These are phyloP conservation scores for Phialemoniopsis sp. DNA, from an alignment of 2,329 filamentous ascomycete species.

Conservation along the genomic window DNA sequence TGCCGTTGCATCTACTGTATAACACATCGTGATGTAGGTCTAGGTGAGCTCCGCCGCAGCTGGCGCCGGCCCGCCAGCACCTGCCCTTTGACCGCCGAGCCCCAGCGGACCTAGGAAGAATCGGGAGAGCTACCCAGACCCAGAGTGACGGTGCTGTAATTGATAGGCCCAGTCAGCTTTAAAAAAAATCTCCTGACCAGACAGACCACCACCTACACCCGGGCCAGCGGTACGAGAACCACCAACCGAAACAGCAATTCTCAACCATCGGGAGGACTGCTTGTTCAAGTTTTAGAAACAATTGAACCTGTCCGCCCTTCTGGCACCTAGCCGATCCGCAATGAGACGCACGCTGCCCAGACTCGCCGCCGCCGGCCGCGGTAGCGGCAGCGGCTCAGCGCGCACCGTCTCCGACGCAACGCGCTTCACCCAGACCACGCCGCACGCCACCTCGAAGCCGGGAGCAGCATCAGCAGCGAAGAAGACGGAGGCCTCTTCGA, in stretches of 20 bases:
- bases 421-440: slow-evolving; percentile 67
- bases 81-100: too few species aligned
- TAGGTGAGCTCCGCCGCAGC: too few species aligned
- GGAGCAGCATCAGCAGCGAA: slow-evolving; percentile 19
- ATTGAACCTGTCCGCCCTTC: too few species aligned
- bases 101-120: too few species aligned
- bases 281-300: too few species aligned
- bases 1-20: too few species aligned
- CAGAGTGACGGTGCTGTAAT: not conserved
- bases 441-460: slow-evolving; percentile 65
- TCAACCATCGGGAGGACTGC: too few species aligned
- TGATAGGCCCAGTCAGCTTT: not conserved
- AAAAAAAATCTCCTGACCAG: not conserved
- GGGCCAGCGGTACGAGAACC: not conserved
- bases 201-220: not conserved
- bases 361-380: slow-evolving; percentile 19
- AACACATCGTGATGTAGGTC: too few species aligned
- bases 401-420: slow-evolving; percentile 77
- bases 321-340: too few species aligned
- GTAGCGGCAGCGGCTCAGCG: slow-evolving; percentile 24
- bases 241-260: too few species aligned
- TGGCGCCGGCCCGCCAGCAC: too few species aligned
- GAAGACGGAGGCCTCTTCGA: not conserved
- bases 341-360: slow-evolving; percentile 37
- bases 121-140: not conserved